These are phyloP conservation scores for Aspergillus tubingensis DNA, from an alignment of 2,329 filamentous ascomycete species.

Conservation along the genomic window DNA sequence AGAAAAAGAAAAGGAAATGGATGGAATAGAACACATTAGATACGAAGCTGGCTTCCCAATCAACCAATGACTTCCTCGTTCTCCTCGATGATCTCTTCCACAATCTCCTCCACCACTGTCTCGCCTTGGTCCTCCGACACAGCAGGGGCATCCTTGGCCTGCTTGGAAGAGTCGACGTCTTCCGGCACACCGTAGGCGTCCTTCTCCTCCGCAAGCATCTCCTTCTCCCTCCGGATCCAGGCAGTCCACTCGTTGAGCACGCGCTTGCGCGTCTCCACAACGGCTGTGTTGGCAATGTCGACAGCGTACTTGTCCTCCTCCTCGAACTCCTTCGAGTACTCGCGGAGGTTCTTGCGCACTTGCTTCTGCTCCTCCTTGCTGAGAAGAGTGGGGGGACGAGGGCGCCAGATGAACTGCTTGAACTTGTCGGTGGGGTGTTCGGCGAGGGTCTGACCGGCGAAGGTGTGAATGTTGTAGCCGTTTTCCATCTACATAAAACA, in stretches of 20 bases:
- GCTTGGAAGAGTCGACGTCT: slow-evolving; percentile 63
- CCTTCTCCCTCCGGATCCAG: slow-evolving; percentile 75
- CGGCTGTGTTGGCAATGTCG: slow-evolving; percentile 88
- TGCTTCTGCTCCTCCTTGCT: slow-evolving; percentile 96
- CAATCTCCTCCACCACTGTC: slow-evolving; percentile 82
- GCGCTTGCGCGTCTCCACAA: slow-evolving; percentile 82
- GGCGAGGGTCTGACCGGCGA: slow-evolving; percentile 82
- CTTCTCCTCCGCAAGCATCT: slow-evolving; percentile 72
- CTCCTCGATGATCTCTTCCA: slow-evolving; percentile 80
- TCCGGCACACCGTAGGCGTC: slow-evolving; percentile 66
- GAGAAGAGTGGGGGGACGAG: slow-evolving; percentile 85
- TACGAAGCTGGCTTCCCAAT: slow-evolving; percentile 31
- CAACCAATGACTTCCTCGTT: slow-evolving; percentile 72
- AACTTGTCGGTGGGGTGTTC: slow-evolving; percentile 95
- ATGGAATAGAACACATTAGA: slow-evolving; percentile 33
- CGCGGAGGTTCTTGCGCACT: slow-evolving; percentile 96
- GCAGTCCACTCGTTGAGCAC: slow-evolving; percentile 85
- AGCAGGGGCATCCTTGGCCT: slow-evolving; percentile 51
- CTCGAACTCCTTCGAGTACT: slow-evolving; percentile 93
- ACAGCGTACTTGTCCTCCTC: slow-evolving; percentile 92
- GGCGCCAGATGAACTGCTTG: slow-evolving; percentile 96
- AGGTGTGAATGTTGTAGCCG: slow-evolving; percentile 97
- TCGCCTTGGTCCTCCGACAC: slow-evolving; percentile 67
- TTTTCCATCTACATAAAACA: slow-evolving; percentile 80
- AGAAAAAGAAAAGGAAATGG: slow-evolving; percentile 30